Evolutionary conservation across 202 grass and related monocot genomes (phyloP), one percentile per base, ranked within the genome.

Genomic region (Panicum virgatum): DNA sequence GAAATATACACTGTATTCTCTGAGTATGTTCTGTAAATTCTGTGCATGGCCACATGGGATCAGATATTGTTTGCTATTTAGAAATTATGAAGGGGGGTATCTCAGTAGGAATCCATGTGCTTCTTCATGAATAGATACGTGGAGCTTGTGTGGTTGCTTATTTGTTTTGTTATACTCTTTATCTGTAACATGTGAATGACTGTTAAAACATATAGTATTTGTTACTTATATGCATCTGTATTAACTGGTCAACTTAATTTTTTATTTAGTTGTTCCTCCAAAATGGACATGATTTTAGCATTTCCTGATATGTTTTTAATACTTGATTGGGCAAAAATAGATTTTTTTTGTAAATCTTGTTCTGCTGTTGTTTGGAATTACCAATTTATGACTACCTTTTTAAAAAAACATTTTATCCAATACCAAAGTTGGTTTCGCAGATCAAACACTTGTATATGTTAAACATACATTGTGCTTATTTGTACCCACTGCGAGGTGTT

Each of bases 51-150:
- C 20, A 3, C 12, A 8, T 65, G 36, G 37, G 2, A 57, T 80
- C 9, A 23, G 48, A 66, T 81, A 80, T 75, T 60, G 43, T 51
- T 69, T 67, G 19, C 22, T 72, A 56, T 80, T 23, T 86, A 44
- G 7, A 56, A 59, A 72, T 40, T 20, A 43, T 32, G 16, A 57
- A 62, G 60, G 9, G 67, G 4, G 14, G n/a, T 66, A 14, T 7
- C n/a, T 37, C 60, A 76, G 9, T 32, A 69, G 22, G 44, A 83
- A 9, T 61, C 38, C 25, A 52, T 53, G 22, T 67, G 51, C 44
- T 72, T 47, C 18, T 12, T 58, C 52, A 53, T 44, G 25, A 59
- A 27, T 59, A 56, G 19, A 61, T 19, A 75, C 44, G 2, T 39
- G 48, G 71, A 81, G 26, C 48, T 78, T 53, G 18, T 61, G 29